Percentiles rank a stretch among this genome's conserved stretches.
phyloP scores from a whole-genome alignment of 495 filamentous ascomycete species.

The Hypomontagnella submonticulosa region DNA sequence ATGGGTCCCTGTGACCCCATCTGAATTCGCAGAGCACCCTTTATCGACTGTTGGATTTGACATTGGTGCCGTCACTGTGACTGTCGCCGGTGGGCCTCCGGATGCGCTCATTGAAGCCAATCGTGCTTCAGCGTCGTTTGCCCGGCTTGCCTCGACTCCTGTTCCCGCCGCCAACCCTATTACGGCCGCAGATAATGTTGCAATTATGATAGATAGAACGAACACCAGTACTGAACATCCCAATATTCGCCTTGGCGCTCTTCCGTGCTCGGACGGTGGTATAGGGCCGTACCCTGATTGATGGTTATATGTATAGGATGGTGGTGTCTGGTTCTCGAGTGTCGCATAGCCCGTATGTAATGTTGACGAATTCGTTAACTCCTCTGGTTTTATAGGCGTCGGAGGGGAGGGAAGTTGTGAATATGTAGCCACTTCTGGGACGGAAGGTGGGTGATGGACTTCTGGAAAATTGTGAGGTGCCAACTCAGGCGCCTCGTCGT shows the following conservation, averaged over 20 bases:
- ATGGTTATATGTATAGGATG: conserved; percentile 29
- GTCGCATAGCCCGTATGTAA: conserved; percentile 22
- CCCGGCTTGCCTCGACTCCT: conserved; percentile 53
- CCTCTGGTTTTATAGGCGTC: conserved; percentile 31
- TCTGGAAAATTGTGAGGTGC: conserved; percentile 53
- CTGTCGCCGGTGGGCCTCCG: conserved; percentile 24
- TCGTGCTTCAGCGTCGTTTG: conserved; percentile 50
- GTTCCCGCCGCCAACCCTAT: conserved; percentile 58
- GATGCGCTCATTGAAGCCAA: conserved; percentile 40
- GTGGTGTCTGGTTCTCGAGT: conserved; percentile 5
- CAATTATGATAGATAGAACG: conserved; percentile 54
- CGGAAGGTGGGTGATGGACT: conserved; percentile 44
- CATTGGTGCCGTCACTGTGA: conserved; percentile 37
- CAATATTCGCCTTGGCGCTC: conserved; percentile 39
- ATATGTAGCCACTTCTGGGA: conserved; percentile 35
- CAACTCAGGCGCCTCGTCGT: conserved; percentile 55
- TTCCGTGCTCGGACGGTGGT: conserved; percentile 29
- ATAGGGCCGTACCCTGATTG: conserved; percentile 18
- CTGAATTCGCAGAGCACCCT: conserved; percentile 50
- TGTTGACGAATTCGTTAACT: conserved; percentile 18
- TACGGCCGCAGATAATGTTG: conserved; percentile 53
- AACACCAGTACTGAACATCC: conserved; percentile 55
- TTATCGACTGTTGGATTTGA: conserved; percentile 47
- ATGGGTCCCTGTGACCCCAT: conserved; percentile 43
- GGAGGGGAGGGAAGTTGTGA: conserved; percentile 12